Evolutionary conservation across 1,284 basidiomycete species (phyloP).

Genomic region (Paramarasmius palmivorus): DNA sequence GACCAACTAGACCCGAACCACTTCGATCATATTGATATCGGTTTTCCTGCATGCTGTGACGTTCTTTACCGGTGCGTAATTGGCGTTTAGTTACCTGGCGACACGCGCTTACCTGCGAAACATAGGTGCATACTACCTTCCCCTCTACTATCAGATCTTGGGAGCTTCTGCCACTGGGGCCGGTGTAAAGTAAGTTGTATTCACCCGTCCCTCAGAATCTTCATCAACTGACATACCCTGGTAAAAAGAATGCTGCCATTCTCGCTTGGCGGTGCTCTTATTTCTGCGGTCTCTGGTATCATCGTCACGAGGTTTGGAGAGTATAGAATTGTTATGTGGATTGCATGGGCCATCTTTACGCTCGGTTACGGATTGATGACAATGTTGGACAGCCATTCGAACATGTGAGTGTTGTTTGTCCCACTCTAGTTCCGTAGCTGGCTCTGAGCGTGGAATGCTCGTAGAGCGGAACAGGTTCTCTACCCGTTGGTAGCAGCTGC

Average conservation of each 20-base stretch:
- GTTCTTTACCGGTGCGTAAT: conserved; percentile 55
- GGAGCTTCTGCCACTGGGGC: conserved; percentile 76
- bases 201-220: neutral
- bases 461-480: conserved; percentile 58
- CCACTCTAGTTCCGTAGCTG: conserved; percentile 1
- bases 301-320: conserved; percentile 58
- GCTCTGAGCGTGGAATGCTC: conserved; percentile 1
- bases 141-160: conserved; percentile 78
- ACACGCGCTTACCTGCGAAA: conserved; percentile 7
- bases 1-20: conserved; percentile 65
- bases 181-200: conserved; percentile 58
- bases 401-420: conserved; percentile 37
- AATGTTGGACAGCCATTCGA: conserved; percentile 40
- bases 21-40: conserved; percentile 61
- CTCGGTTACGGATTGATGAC: conserved; percentile 73
- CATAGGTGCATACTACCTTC: conserved; percentile 67
- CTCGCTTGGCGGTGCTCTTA: conserved; percentile 61
- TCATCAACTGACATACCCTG: neutral
- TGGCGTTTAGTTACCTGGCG: conserved; percentile 3
- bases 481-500: conserved; percentile 61
- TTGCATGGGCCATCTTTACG: conserved; percentile 51
- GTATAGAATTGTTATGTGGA: conserved; percentile 68
- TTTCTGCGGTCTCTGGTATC: conserved; percentile 62
- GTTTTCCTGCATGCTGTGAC: conserved; percentile 67
- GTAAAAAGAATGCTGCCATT: conserved; percentile 69